Base-by-base conservation (phyloP, 75 land plant genomes). In the Selaginella tamariscina region DNA sequence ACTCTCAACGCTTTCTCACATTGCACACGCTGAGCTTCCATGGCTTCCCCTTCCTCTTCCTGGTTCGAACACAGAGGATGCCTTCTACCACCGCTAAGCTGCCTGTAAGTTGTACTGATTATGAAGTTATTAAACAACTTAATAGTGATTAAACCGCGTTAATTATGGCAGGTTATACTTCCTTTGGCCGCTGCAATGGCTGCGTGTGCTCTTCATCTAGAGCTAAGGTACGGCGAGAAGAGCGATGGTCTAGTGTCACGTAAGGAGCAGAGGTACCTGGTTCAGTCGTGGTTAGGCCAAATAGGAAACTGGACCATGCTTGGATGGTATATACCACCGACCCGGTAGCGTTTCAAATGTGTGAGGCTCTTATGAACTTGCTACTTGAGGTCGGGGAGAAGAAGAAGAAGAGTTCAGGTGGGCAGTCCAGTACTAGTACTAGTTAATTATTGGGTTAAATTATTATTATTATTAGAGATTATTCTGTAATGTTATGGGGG, bases 151-250 rank as follows among this genome's bases (percentile, higher is more conserved):
- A n/a, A n/a, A n/a, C n/a, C n/a, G n/a, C n/a, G n/a, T n/a, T n/a
- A n/a, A n/a, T n/a, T n/a, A n/a, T n/a, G n/a, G n/a, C n/a, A n/a
- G n/a, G n/a, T 94, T 18, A 80, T 86, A 23, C 77, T 94, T 62
- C 98, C 98, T 31, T 73, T 94, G 29, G 86, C 85, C 33, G 98
- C 98, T 29, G 98, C 84, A 1, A 89, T 94, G 98, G 98, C 96
- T 30, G 82, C 88, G 1, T 89, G 98, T 71, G 89, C 98, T 0
- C 80, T 87, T 64, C 83, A 90, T 21, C 83, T 94, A 54, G 88
- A 83, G 54, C 44, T 82, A 30, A 68, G 98, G 69, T 94, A 94
- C 69, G 82, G 90, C 15, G 98, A 94, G 73, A 89, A 85, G 70
- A 94, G 98, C 72, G 98, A 94, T 76, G 98, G 98, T 2, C 98